Percentiles rank a stretch among this genome's conserved stretches.
Evolutionary conservation across 495 filamentous ascomycete genomes (phyloP).

Genomic region (Penicillium desertorum): DNA sequence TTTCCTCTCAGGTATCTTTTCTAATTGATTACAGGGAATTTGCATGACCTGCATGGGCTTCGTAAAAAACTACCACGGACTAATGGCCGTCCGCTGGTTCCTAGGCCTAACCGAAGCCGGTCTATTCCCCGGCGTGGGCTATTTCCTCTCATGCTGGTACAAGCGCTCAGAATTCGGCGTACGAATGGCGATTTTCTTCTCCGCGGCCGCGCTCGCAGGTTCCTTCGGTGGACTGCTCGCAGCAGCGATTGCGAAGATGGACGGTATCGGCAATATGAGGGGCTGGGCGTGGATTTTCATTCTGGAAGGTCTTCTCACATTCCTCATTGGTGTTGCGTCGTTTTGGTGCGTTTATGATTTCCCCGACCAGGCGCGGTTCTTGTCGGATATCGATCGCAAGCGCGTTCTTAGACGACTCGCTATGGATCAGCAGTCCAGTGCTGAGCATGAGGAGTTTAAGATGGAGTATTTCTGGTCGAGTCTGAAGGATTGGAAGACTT

Average conservation of each 20-base stretch:
- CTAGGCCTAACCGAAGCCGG: conserved; percentile 83
- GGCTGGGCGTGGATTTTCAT: conserved; percentile 78
- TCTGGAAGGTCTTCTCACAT: conserved; percentile 68
- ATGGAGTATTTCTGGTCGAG: conserved; percentile 73
- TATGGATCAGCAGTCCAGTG: conserved; percentile 72
- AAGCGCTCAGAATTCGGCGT: conserved; percentile 77
- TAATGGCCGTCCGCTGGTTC: conserved; percentile 83
- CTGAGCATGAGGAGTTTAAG: conserved; percentile 77
- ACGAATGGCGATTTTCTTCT: conserved; percentile 80
- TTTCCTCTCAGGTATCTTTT: background rate
- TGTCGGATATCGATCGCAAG: conserved; percentile 67
- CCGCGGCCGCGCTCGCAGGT: conserved; percentile 75
- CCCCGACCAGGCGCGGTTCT: conserved; percentile 76
- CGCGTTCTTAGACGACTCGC: conserved; percentile 74
- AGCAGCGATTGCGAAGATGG: conserved; percentile 54
- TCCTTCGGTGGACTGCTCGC: conserved; percentile 68
- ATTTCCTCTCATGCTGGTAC: conserved; percentile 88
- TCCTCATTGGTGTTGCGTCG: conserved; percentile 68
- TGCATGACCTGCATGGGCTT: conserved; percentile 85
- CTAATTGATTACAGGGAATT: conserved; percentile 55
- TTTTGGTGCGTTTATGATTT: conserved; percentile 92
- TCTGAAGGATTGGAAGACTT: conserved; percentile 87
- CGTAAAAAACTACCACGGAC: conserved; percentile 70
- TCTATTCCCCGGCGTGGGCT: conserved; percentile 83
- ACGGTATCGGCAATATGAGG: conserved; percentile 58